Evolutionary conservation across 2,329 filamentous ascomycete genomes (phyloP).

Genomic region (Ceratocystis cubensis): DNA sequence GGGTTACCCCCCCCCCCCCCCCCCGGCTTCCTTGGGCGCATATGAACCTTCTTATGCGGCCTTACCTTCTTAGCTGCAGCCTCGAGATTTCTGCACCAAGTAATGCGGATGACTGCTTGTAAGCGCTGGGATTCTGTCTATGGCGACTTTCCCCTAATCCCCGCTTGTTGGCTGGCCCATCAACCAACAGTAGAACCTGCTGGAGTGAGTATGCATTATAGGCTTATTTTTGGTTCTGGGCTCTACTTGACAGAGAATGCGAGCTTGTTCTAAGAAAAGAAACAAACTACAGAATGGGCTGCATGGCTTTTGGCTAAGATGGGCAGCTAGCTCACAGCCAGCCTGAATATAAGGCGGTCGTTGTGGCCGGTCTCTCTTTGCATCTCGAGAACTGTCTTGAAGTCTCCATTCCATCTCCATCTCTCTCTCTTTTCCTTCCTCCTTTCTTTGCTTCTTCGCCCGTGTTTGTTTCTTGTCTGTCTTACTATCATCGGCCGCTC

Average conservation of each 20-base stretch:
- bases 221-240: no score
- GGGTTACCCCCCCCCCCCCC: no score
- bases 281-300: background rate
- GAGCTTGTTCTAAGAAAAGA: background rate
- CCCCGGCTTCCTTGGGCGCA: background rate
- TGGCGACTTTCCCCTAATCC: no score
- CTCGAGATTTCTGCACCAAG: background rate
- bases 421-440: background rate
- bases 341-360: background rate
- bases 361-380: background rate
- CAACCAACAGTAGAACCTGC: no score
- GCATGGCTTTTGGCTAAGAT: background rate
- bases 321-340: background rate
- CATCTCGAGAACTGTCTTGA: no score
- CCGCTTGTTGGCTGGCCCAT: no score
- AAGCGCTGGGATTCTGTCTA: slow-evolving; percentile 5
- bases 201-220: no score
- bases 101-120: slow-evolving; percentile 9
- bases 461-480: background rate
- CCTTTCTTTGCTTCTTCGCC: background rate
- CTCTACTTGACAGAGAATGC: background rate
- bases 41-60: background rate
- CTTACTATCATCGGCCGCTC: background rate
- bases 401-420: no score
- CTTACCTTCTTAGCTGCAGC: background rate